Evolutionary conservation across 129 eudicot species (phyloP).

Genomic region (Chrysanthemum seticuspe): DNA sequence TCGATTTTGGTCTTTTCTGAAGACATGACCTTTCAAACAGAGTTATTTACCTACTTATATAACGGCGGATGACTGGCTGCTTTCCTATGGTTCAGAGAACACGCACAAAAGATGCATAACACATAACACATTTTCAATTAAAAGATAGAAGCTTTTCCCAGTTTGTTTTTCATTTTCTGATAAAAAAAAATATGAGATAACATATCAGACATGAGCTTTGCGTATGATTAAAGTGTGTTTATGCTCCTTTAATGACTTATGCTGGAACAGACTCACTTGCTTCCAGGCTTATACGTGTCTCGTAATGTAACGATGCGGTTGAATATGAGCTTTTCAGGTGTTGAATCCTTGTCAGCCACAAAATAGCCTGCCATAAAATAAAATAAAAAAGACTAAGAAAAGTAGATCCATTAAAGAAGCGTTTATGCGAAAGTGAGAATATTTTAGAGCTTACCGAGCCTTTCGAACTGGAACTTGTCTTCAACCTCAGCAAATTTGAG

Average conservation of each 20-base stretch:
- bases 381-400: background rate
- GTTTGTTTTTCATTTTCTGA: background rate
- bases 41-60: background rate
- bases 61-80: background rate
- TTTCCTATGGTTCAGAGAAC: constrained; percentile 4
- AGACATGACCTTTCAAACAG: background rate
- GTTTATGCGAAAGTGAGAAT: constrained; percentile 3
- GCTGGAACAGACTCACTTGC: constrained; percentile 30
- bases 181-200: background rate
- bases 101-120: constrained; percentile 5
- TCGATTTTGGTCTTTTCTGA: constrained; percentile 17
- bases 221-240: background rate
- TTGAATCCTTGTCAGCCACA: constrained; percentile 78
- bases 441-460: constrained; percentile 58
- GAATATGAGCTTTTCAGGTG: constrained; percentile 74
- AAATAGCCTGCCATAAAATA: constrained; percentile 65
- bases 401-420: background rate
- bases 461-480: constrained; percentile 91
- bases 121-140: background rate
- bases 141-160: background rate
- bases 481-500: constrained; percentile 58
- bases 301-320: constrained; percentile 76
- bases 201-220: constrained; percentile 12
- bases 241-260: background rate
- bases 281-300: constrained; percentile 75